Conservation (phyloP, 305 asterid species). For the Solanum hybrid region DNA sequence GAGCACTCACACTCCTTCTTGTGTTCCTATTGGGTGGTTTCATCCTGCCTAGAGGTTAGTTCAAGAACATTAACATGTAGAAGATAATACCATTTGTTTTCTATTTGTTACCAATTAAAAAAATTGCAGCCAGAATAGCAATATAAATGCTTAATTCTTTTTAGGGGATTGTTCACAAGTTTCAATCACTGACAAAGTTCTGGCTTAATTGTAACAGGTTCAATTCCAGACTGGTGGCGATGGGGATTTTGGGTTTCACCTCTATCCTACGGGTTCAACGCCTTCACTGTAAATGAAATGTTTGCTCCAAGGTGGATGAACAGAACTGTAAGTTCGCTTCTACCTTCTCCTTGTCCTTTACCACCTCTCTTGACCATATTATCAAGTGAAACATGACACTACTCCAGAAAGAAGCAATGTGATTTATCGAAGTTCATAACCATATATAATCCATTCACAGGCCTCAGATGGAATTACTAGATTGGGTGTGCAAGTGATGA, state of each 20-base stretch:
- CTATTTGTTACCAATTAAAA: neutral
- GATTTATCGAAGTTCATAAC: neutral
- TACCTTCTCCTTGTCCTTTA: neutral
- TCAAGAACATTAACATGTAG: neutral
- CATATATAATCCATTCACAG: slow-evolving; percentile 23
- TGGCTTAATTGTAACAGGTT: slow-evolving; percentile 24
- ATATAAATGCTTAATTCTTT: neutral
- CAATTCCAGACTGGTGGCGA: slow-evolving; percentile 90
- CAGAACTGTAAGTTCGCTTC: slow-evolving; percentile 32
- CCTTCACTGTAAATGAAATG: slow-evolving; percentile 74
- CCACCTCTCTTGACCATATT: neutral
- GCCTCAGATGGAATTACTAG: slow-evolving; percentile 18
- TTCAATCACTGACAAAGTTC: neutral
- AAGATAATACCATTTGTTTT: neutral
- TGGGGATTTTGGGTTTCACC: slow-evolving; percentile 97
- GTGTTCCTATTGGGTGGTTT: slow-evolving; percentile 83
- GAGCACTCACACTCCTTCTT: slow-evolving; percentile 58
- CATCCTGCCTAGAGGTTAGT: slow-evolving; percentile 74
- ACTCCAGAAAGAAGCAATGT: neutral
- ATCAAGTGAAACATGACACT: neutral
- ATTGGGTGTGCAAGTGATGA: slow-evolving; percentile 53
- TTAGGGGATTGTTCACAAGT: neutral
- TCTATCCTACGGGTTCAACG: slow-evolving; percentile 62
- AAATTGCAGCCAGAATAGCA: neutral
- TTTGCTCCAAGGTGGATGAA: slow-evolving; percentile 84